Conservation (phyloP, 257 asterid species). For the Rehmannia glutinosa region DNA sequence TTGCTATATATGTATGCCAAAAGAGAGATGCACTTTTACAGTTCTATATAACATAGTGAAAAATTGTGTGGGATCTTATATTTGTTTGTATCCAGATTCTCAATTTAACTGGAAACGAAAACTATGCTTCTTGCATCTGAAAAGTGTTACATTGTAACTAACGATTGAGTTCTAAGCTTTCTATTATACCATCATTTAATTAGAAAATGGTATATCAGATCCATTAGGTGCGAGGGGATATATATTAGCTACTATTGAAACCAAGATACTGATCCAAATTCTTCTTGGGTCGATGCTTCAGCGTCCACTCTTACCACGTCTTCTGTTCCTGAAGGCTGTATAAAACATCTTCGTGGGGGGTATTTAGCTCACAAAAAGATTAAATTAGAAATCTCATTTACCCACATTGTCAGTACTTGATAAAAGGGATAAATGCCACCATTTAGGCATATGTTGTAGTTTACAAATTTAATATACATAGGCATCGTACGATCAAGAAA, state of each 20-base stretch:
- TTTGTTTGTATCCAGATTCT: too few species aligned
- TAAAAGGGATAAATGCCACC: not conserved
- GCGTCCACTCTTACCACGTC: conserved; percentile 91
- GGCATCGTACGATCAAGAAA: not conserved
- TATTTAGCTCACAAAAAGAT: conserved; percentile 52
- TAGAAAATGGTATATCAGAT: too few species aligned
- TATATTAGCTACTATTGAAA: conserved; percentile 16
- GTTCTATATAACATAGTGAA: too few species aligned
- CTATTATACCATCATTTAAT: too few species aligned
- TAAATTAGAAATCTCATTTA: not conserved
- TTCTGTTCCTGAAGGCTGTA: conserved; percentile 95
- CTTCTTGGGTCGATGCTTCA: conserved; percentile 76
- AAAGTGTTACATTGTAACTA: too few species aligned
- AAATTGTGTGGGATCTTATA: too few species aligned
- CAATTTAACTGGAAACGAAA: too few species aligned
- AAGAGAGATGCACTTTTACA: too few species aligned
- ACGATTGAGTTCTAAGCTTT: too few species aligned
- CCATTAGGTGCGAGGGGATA: not conserved
- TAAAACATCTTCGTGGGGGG: conserved; percentile 67
- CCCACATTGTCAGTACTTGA: too few species aligned
- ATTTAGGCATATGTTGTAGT: not conserved
- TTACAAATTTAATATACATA: not conserved
- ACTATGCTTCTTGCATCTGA: too few species aligned
- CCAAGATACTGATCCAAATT: conserved; percentile 62
- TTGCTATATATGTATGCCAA: too few species aligned